These are phyloP conservation scores for Vanderwaltozyma tropicalis DNA, from an alignment of 805 yeast genomes.

Conservation along the genomic window DNA sequence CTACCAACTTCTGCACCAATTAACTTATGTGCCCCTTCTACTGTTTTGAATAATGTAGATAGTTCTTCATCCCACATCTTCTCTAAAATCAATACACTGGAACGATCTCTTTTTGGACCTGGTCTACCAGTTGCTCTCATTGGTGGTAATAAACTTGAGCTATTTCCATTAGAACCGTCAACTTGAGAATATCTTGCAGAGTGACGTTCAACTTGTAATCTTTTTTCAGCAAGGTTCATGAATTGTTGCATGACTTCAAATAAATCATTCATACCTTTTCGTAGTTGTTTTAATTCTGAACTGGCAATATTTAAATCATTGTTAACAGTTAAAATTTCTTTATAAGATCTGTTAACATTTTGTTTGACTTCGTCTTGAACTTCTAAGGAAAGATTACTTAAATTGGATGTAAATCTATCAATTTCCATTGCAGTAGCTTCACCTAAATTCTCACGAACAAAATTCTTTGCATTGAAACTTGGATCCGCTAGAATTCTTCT, in stretches of 20 bases:
- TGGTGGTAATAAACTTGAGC: constrained; percentile 18
- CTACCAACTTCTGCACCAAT: constrained; percentile 47
- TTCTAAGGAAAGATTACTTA: constrained; percentile 38
- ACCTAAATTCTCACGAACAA: constrained; percentile 40
- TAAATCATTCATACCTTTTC: constrained; percentile 50
- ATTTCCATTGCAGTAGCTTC: constrained; percentile 64
- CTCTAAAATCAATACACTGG: constrained; percentile 62
- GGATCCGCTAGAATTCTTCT: constrained; percentile 30
- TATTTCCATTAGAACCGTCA: neutral
- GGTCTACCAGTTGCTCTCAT: constrained; percentile 7
- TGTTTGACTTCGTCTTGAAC: constrained; percentile 49
- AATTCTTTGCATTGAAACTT: constrained; percentile 38
- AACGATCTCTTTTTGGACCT: constrained; percentile 40
- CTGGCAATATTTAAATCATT: constrained; percentile 55
- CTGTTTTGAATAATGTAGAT: constrained; percentile 61
- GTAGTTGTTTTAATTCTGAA: constrained; percentile 49
- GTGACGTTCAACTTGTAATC: constrained; percentile 38
- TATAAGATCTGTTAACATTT: constrained; percentile 52
- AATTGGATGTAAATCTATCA: constrained; percentile 52
- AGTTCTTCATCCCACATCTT: constrained; percentile 74
- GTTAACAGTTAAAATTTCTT: constrained; percentile 48
- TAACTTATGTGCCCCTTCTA: constrained; percentile 82
- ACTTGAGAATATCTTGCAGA: constrained; percentile 1
- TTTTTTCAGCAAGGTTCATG: constrained; percentile 48
- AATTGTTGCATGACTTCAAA: constrained; percentile 50